Percentiles rank a stretch among this genome's conserved stretches.
These are phyloP conservation scores for Penstemon eatonii DNA, from an alignment of 257 asterid genomes.

Conservation along the genomic window DNA sequence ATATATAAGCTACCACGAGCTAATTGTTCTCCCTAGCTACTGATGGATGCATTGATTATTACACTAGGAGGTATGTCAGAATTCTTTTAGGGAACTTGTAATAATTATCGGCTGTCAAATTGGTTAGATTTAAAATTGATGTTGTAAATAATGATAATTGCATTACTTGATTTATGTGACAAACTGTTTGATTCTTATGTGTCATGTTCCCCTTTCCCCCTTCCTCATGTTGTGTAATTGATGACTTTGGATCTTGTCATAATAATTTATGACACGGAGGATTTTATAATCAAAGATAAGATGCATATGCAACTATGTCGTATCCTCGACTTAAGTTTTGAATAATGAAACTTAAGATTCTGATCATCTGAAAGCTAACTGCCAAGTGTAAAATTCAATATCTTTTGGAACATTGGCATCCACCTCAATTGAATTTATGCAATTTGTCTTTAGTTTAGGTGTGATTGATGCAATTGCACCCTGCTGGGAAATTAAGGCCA, in stretches of 20 bases:
- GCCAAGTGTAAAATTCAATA: neutral
- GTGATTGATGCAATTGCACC: too few species aligned
- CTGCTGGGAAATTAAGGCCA: too few species aligned
- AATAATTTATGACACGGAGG: neutral
- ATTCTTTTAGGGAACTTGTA: neutral
- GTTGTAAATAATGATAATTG: slow-evolving; percentile 18
- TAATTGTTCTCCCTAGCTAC: too few species aligned
- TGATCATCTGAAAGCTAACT: neutral
- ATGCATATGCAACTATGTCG: neutral
- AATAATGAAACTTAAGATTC: neutral
- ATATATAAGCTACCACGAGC: slow-evolving; percentile 5
- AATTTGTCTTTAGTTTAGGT: too few species aligned
- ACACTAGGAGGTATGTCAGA: neutral
- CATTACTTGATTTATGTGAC: neutral
- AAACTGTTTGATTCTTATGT: slow-evolving; percentile 1
- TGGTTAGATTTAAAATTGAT: slow-evolving; percentile 16
- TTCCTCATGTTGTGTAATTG: neutral
- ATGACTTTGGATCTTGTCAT: neutral
- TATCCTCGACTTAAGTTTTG: neutral
- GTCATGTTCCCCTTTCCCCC: neutral
- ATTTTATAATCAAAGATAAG: neutral
- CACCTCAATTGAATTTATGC: too few species aligned
- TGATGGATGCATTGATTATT: neutral
- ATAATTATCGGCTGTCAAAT: neutral
- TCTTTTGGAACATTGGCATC: too few species aligned